Base-by-base conservation (phyloP, 2,329 filamentous ascomycete genomes). In the Colletotrichum sp. region DNA sequence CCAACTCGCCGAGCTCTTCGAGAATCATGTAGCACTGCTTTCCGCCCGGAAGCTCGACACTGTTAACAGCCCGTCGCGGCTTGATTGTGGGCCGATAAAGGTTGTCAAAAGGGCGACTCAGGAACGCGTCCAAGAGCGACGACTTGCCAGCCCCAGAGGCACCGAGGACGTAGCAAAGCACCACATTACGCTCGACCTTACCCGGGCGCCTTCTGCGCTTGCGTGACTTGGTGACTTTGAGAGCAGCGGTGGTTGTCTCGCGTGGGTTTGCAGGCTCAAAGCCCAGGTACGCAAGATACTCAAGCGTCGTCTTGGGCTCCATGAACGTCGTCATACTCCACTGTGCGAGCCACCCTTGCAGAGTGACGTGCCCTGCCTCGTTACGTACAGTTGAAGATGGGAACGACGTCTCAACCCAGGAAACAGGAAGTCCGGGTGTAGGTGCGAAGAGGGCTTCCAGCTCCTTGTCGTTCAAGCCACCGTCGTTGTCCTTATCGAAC, bases 241-340 rank as follows among this genome's bases (percentile, higher is more conserved):
- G 88, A 5, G 97, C 97, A 2, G 93, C 92, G 1, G 95, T 95
- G 3, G 95, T 95, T 0, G 93, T 93, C 52, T 94, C 93, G 74
- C 94, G 94, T n/a, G 91, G 88, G 79, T 94, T 94, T 3, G 92
- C 88, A 4, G 95, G 93, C 82, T 99, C 97, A 81, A 98, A 99
- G 2, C 97, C 97, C 3, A 99, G 92, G 82, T 98, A 98, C 5
- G 97, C 97, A 4, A 99, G 92, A 83, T 99, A 99, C 80, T 98
- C 96, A 6, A 99, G 90, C 1, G 97, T 99, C 1, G 95, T 98
- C 83, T 97, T 98, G 15, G 97, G 96, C 72, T 98, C 96, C 76
- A 98, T 92, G 81, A 99, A 99, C 0, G 97, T 99, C 1, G 97
- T 99, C 97, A 99, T 99, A 83, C 96, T 98, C 97, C 97, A 99